Evolutionary conservation across 805 yeast species (phyloP), one percentile per base, ranked within the genome.

Genomic region (Candida morakotiae): DNA sequence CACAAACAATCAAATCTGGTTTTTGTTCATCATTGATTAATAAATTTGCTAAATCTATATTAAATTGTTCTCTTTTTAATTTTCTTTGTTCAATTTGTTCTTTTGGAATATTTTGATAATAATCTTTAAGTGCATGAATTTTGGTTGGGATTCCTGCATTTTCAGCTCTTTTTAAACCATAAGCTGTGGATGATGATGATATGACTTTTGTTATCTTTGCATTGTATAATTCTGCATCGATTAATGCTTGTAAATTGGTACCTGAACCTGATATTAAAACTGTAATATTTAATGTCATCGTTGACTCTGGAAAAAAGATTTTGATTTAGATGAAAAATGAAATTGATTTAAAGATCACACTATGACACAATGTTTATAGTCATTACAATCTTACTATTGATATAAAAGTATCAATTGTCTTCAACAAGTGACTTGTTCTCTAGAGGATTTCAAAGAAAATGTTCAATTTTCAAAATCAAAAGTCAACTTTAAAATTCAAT

Each of bases 221-320:
- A 9, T 72, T 67, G 9, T 15, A 32, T 24, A 67, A 39, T 52
- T 69, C 30, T 10, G 91, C 85, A 58, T 93, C 96, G 23, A 93
- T 87, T 27, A 93, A 67, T 0, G 98, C 98, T 58, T 93, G 98
- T 27, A 93, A 67, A 54, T 93, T 93, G n/a, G 97, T 80, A 1
- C 98, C 98, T 20, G 83, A 82, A 0, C 98, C 98, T 0, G 98
- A 89, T 16, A 93, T 93, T 26, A 93, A 74, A 0, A 93, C 97
- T 9, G 84, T 67, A 40, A 84, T 77, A 34, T 43, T 48, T 28
- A 38, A 41, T 27, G 41, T 19, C 45, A 39, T 41, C 29, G 19
- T 34, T 34, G 35, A 24, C 37, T 34, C 30, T 19, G 37, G 18
- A 13, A 26, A 34, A 17, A 17, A 11, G 10, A 25, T 25, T 25